Conservation (phyloP, 306 rosid genomes). For the Quercus aquifolioides region DNA sequence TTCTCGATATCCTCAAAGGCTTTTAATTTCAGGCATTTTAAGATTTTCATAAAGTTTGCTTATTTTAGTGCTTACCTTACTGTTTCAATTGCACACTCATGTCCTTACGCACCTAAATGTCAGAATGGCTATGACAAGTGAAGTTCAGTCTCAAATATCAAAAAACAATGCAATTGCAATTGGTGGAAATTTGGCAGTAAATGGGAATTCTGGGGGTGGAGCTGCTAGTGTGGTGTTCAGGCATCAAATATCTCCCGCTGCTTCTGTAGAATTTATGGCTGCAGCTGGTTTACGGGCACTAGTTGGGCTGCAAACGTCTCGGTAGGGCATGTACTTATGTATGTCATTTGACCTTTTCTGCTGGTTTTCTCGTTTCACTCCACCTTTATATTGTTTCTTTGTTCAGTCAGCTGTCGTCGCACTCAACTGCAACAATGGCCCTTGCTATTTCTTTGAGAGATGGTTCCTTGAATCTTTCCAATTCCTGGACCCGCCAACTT, state of each 20-base stretch:
- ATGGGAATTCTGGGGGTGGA: conserved; percentile 77
- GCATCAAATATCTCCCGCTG: conserved; percentile 71
- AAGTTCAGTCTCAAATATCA: conserved; percentile 82
- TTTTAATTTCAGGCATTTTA: not conserved
- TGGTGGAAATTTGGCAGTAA: conserved; percentile 82
- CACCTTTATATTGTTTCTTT: conserved; percentile 17
- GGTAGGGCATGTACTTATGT: conserved; percentile 42
- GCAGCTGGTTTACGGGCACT: conserved; percentile 81
- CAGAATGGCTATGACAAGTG: conserved; percentile 97
- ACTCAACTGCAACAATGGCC: conserved; percentile 85
- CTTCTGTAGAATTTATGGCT: conserved; percentile 72
- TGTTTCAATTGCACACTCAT: conserved; percentile 21
- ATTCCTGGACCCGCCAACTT: conserved; percentile 88
- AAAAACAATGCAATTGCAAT: conserved; percentile 55
- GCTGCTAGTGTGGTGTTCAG: conserved; percentile 70
- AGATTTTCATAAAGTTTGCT: not conserved
- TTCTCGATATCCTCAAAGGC: conserved; percentile 2
- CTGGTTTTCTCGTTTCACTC: conserved; percentile 2
- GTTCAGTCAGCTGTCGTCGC: conserved; percentile 64
- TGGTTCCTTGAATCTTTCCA: conserved; percentile 86
- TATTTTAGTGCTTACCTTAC: not conserved
- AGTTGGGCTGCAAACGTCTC: conserved; percentile 79
- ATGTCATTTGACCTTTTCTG: conserved; percentile 5
- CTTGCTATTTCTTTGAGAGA: conserved; percentile 75
- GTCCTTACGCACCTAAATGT: conserved; percentile 29